Conservation (phyloP, 345 rosid species). For the Barbarea vulgaris region DNA sequence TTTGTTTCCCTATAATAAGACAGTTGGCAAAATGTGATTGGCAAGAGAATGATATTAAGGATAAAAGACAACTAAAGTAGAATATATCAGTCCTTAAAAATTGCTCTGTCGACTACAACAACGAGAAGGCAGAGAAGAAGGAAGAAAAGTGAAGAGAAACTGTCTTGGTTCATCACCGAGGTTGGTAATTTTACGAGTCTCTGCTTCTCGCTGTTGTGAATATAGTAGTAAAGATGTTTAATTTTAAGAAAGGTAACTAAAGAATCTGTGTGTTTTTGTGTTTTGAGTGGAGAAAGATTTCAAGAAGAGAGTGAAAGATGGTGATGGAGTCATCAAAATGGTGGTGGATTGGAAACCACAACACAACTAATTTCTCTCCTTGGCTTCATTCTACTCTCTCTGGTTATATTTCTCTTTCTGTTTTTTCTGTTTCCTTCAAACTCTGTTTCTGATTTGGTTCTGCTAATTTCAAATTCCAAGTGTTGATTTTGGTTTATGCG, state of each 20-base stretch:
- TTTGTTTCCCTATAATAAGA: background rate
- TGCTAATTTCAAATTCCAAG: background rate
- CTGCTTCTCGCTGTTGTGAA: background rate
- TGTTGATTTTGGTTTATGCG: background rate
- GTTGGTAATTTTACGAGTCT: slow-evolving; percentile 17
- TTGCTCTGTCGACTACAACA: slow-evolving; percentile 15
- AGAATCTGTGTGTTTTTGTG: background rate
- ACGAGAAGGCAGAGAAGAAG: slow-evolving; percentile 18
- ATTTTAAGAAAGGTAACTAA: background rate
- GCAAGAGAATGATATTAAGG: background rate
- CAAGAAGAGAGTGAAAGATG: slow-evolving; percentile 30
- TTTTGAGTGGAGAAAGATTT: slow-evolving; percentile 12
- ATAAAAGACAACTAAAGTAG: slow-evolving; percentile 2
- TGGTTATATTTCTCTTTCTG: slow-evolving; percentile 20
- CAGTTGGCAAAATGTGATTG: slow-evolving; percentile 10
- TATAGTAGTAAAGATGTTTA: background rate
- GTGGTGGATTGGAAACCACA: slow-evolving; percentile 48
- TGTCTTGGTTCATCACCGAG: background rate
- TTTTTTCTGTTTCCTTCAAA: background rate
- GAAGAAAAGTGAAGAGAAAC: slow-evolving; percentile 12
- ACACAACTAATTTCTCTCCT: slow-evolving; percentile 41
- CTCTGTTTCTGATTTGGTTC: background rate
- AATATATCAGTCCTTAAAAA: background rate
- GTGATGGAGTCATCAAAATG: slow-evolving; percentile 42
- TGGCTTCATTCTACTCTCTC: slow-evolving; percentile 46